A percentile compares a stretch with the other conserved stretches of the same genome.
Evolutionary conservation across 2,329 filamentous ascomycete genomes (phyloP).

Genomic region (Aphanoascus verrucosus): DNA sequence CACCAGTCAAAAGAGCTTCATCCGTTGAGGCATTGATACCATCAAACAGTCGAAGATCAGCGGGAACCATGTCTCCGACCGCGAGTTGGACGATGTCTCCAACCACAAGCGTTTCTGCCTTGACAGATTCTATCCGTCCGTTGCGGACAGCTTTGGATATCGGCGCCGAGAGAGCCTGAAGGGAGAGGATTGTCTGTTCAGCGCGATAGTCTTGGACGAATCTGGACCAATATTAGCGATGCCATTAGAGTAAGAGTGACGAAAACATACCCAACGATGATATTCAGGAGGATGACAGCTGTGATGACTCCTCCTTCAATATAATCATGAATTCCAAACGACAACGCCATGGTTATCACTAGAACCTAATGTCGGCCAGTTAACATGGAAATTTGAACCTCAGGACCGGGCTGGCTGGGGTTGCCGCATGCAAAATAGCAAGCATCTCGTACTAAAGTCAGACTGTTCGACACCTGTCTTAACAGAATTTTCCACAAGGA

Average conservation of each 20-base stretch:
- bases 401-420: constrained; percentile 12
- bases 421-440: constrained; percentile 13
- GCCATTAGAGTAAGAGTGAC: background rate
- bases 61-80: constrained; percentile 42
- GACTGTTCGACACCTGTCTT: constrained; percentile 65
- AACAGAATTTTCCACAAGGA: constrained; percentile 66
- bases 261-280: constrained; percentile 39
- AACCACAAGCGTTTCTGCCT: constrained; percentile 45
- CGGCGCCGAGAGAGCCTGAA: constrained; percentile 42
- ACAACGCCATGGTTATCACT: constrained; percentile 60
- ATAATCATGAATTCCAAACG: constrained; percentile 46
- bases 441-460: constrained; percentile 49
- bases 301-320: constrained; percentile 51
- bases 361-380: constrained; percentile 46
- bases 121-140: constrained; percentile 41
- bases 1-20: constrained; percentile 53
- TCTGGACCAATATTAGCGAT: constrained; percentile 18
- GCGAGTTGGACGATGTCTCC: constrained; percentile 48
- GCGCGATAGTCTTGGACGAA: constrained; percentile 46
- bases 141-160: constrained; percentile 43
- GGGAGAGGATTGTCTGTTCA: constrained; percentile 45
- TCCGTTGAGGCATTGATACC: constrained; percentile 50
- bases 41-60: constrained; percentile 43
- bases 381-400: constrained; percentile 11
- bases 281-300: constrained; percentile 49